phyloP scores from a whole-genome alignment of 2,329 filamentous ascomycete species.

The Epichloe scottii region DNA sequence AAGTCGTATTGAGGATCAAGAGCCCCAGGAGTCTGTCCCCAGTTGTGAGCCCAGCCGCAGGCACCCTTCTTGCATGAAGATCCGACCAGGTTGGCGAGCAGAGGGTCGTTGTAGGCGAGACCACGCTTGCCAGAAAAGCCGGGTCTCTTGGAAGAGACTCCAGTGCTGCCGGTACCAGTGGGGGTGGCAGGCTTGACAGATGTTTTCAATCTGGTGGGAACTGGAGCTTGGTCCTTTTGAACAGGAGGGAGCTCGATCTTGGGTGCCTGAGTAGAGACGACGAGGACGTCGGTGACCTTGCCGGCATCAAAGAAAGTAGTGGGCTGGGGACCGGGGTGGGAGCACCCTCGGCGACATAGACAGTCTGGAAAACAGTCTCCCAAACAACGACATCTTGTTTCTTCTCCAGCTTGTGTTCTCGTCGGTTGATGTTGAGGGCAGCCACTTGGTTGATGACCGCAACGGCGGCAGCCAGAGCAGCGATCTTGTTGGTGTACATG shows the following conservation, averaged over 20 bases:
- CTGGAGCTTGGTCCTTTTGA: neutral
- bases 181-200: conserved; percentile 12
- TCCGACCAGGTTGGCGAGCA: conserved; percentile 39
- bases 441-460: conserved; percentile 31
- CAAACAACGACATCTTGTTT: conserved; percentile 23
- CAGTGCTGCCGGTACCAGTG: conserved; percentile 1
- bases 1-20: conserved; percentile 37
- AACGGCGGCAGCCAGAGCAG: conserved; percentile 28
- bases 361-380: conserved; percentile 28
- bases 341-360: conserved; percentile 21
- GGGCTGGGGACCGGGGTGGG: neutral
- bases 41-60: conserved; percentile 57
- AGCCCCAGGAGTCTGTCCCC: conserved; percentile 36
- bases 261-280: conserved; percentile 5
- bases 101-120: conserved; percentile 52
- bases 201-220: conserved; percentile 14
- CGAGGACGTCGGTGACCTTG: conserved; percentile 25
- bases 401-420: conserved; percentile 25
- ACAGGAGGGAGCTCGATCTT: conserved; percentile 1
- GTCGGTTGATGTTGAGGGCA: conserved; percentile 30
- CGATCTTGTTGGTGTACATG: conserved; percentile 34
- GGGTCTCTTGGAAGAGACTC: conserved; percentile 3
- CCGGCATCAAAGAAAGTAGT: conserved; percentile 7
- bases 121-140: conserved; percentile 43
- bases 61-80: conserved; percentile 18